phyloP scores from a whole-genome alignment of 2,329 filamentous ascomycete genomes.

The Penicillium oxalicum region DNA sequence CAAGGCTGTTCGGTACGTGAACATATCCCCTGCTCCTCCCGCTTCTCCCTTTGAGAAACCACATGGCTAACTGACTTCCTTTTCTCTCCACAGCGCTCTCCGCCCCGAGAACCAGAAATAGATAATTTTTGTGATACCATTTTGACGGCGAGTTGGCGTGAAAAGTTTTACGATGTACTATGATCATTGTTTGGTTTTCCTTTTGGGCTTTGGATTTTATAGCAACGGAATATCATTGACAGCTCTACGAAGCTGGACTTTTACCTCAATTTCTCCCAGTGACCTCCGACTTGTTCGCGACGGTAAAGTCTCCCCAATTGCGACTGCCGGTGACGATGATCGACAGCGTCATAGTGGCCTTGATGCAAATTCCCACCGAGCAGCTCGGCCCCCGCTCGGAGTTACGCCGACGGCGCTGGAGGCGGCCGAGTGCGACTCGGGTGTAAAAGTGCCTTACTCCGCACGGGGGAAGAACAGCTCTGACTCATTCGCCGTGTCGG shows the following conservation, averaged over 20 bases:
- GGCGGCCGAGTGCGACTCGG: too few species aligned
- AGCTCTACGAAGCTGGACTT: not conserved
- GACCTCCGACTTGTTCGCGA: too few species aligned
- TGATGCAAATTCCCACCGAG: too few species aligned
- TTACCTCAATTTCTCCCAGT: not conserved
- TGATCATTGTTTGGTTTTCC: conserved; percentile 15
- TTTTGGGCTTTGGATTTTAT: conserved; percentile 17
- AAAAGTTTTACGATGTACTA: conserved; percentile 34
- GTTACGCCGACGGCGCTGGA: not conserved
- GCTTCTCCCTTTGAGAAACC: not conserved
- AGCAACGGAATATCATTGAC: conserved; percentile 2
- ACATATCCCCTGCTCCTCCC: not conserved
- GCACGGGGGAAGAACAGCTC: too few species aligned
- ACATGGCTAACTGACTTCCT: conserved; percentile 3
- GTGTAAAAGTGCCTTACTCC: too few species aligned
- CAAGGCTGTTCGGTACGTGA: conserved; percentile 80
- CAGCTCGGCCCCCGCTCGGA: not conserved
- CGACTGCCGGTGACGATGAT: too few species aligned
- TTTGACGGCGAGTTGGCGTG: conserved; percentile 16
- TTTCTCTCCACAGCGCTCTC: conserved; percentile 52
- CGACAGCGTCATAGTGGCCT: not conserved
- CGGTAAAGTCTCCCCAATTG: too few species aligned
- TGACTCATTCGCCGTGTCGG: too few species aligned
- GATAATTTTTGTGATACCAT: conserved; percentile 29
- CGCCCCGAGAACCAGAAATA: conserved; percentile 84